Conservation (phyloP, 139 green algal genomes). For the Diplosphaera chodatii region DNA sequence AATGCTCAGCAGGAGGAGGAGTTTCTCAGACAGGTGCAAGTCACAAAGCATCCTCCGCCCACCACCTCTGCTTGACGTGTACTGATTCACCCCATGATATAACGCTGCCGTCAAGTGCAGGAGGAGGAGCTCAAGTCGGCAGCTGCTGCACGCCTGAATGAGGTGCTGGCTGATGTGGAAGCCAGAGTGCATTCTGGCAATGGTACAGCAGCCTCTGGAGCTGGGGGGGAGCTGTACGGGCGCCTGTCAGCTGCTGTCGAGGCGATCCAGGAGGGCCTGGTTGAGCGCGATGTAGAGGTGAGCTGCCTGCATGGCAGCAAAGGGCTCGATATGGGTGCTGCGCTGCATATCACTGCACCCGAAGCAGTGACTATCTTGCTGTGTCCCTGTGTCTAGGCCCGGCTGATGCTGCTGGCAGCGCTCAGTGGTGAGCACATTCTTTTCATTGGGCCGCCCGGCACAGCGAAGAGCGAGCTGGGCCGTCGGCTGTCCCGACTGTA, state of each 20-base stretch:
- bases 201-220: neutral
- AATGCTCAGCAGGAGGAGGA: neutral
- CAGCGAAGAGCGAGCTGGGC: constrained; percentile 86
- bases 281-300: constrained; percentile 63
- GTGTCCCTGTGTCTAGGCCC: constrained; percentile 38
- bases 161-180: neutral
- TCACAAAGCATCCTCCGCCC: neutral
- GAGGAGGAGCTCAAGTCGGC: neutral
- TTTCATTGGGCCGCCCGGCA: constrained; percentile 78
- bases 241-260: constrained; percentile 33
- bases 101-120: neutral
- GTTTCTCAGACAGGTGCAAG: neutral
- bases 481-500: constrained; percentile 56
- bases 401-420: constrained; percentile 76
- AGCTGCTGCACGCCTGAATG: neutral
- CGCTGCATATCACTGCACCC: no score
- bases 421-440: constrained; percentile 80
- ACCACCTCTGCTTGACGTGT: neutral
- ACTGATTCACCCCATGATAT: neutral
- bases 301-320: no score
- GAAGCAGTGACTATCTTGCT: neutral
- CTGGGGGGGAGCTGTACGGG: constrained; percentile 7
- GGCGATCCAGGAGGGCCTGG: constrained; percentile 39
- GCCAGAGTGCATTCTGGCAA: neutral
- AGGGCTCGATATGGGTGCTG: no score